Percentiles rank a stretch among this genome's conserved stretches.
These are phyloP conservation scores for Fusarium burgessii DNA, from an alignment of 2,329 filamentous ascomycete species.

Conservation along the genomic window DNA sequence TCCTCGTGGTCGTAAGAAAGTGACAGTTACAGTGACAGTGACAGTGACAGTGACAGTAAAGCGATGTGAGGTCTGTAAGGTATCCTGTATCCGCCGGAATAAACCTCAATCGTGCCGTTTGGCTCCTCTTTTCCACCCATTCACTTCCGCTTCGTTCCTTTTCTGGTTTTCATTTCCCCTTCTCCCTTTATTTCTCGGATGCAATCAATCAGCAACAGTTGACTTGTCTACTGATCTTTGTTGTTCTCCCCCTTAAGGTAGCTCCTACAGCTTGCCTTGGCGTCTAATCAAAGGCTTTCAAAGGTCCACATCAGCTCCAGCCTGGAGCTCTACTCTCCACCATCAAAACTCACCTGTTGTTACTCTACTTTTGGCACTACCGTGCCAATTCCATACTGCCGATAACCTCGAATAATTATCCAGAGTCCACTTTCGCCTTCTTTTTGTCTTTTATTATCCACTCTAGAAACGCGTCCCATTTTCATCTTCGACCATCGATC, in stretches of 20 bases:
- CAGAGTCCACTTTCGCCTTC: constrained; percentile 25
- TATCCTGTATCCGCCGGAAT: constrained; percentile 22
- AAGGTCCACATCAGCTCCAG: constrained; percentile 49
- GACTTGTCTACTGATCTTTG: not conserved
- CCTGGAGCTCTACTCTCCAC: constrained; percentile 47
- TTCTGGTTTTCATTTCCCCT: not conserved
- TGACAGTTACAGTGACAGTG: constrained; percentile 17
- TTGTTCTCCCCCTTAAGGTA: constrained; percentile 20
- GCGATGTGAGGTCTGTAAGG: constrained; percentile 1
- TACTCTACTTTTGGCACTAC: constrained; percentile 36
- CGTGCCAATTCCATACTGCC: constrained; percentile 34
- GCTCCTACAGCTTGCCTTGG: constrained; percentile 22
- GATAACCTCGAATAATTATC: constrained; percentile 33
- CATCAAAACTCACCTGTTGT: constrained; percentile 39
- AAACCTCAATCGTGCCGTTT: constrained; percentile 38
- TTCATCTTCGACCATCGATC: constrained; percentile 1
- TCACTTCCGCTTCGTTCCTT: constrained; percentile 17
- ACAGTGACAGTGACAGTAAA: constrained; percentile 5
- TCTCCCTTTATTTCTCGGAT: not conserved
- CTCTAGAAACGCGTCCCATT: not conserved
- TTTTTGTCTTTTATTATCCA: constrained; percentile 11
- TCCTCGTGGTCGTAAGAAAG: constrained; percentile 26
- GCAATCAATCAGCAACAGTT: constrained; percentile 3
- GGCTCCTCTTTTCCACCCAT: constrained; percentile 28
- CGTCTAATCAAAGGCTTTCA: constrained; percentile 32